Evolutionary conservation across 2,329 filamentous ascomycete genomes (phyloP).

Genomic region (Furcasterigmium furcatum): DNA sequence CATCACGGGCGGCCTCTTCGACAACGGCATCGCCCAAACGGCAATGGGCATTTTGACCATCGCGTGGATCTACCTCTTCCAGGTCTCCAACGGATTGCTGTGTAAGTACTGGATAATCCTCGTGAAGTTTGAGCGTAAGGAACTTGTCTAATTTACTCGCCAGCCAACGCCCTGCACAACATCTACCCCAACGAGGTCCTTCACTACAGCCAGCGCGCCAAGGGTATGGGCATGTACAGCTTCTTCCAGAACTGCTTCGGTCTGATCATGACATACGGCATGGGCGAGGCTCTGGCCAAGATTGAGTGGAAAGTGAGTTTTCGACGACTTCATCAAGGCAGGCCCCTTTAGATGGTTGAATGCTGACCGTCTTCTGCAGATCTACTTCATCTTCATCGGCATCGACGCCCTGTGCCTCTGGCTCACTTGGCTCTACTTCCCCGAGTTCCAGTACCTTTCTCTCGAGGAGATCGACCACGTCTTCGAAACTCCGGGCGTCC

Average conservation of each 20-base stretch:
- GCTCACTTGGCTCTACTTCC: not conserved
- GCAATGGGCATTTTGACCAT: not conserved
- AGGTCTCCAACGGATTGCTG: not conserved
- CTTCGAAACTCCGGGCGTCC: not conserved
- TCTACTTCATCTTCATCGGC: not conserved
- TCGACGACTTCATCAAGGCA: not conserved
- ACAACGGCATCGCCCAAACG: not conserved
- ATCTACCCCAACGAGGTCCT: not conserved
- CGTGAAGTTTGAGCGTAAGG: not conserved
- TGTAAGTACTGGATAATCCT: not conserved
- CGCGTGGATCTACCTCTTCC: not conserved
- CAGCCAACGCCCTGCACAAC: not conserved
- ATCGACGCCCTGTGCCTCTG: not conserved
- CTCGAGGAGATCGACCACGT: not conserved
- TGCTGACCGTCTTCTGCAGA: too few species aligned
- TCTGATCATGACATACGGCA: not conserved
- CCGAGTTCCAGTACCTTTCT: not conserved
- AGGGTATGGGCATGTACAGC: not conserved
- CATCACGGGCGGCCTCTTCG: not conserved
- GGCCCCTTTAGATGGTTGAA: too few species aligned
- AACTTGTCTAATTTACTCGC: too few species aligned
- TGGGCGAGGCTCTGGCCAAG: not conserved
- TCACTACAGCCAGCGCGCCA: not conserved
- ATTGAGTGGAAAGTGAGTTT: not conserved
- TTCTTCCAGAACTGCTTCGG: not conserved